Percentiles rank a stretch among this genome's conserved stretches.
Conservation (phyloP, 192 early-diverging fungal species). For the Spizellomyces punctatus region DNA sequence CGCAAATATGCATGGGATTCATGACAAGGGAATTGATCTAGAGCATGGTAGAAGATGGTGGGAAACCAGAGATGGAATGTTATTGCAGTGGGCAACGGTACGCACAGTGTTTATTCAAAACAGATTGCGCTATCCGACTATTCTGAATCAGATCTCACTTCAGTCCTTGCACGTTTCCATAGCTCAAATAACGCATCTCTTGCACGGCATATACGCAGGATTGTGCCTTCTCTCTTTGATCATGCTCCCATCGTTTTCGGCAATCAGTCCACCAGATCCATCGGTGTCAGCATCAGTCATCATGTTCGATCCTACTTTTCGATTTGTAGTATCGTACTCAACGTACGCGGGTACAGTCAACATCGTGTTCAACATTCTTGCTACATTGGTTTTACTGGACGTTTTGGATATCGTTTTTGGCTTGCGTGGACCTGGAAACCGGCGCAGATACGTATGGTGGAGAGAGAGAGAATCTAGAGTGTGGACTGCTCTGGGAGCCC, state of each 20-base stretch:
- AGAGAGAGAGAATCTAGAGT: neutral
- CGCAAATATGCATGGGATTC: too few species aligned
- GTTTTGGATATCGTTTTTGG: conserved; percentile 5
- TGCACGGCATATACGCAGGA: conserved; percentile 19
- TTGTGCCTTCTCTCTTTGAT: conserved; percentile 11
- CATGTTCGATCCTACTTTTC: neutral
- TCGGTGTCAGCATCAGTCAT: neutral
- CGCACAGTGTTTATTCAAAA: too few species aligned
- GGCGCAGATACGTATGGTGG: neutral
- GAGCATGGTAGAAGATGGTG: too few species aligned
- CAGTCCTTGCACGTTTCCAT: neutral
- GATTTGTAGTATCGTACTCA: neutral
- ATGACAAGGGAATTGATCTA: too few species aligned
- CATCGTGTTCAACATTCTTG: conserved; percentile 10
- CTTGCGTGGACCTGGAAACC: neutral
- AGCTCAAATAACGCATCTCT: neutral
- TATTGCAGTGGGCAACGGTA: too few species aligned
- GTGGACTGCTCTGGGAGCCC: too few species aligned
- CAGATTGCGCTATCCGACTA: too few species aligned
- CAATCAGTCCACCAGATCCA: neutral
- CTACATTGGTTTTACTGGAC: conserved; percentile 8
- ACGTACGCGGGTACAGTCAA: neutral
- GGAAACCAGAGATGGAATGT: too few species aligned
- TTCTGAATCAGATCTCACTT: too few species aligned
- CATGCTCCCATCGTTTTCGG: conserved; percentile 4